These are phyloP conservation scores for Monosporozyma siamensis DNA, from an alignment of 805 yeast species.

Conservation along the genomic window DNA sequence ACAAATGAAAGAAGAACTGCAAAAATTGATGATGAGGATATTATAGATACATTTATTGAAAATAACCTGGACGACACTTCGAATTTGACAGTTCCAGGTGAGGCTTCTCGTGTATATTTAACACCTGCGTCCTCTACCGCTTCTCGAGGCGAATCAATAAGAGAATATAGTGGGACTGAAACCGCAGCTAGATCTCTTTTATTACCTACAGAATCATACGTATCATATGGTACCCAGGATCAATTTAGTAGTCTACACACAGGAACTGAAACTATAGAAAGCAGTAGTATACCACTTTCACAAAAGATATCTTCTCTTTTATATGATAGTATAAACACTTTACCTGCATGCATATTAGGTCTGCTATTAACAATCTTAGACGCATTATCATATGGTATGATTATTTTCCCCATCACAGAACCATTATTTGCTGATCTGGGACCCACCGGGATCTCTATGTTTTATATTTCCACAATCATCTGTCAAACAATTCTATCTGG, in stretches of 20 bases:
- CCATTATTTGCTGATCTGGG: conserved; percentile 69
- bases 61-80: not conserved
- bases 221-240: not conserved
- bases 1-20: conserved; percentile 4
- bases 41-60: not conserved
- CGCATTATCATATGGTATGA: conserved; percentile 95
- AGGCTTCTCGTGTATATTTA: conserved; percentile 8
- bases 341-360: conserved; percentile 82
- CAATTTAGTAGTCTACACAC: not conserved
- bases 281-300: not conserved
- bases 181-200: not conserved
- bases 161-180: not conserved
- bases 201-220: not conserved
- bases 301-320: conserved; percentile 4
- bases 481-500: conserved; percentile 81
- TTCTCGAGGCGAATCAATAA: not conserved
- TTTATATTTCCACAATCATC: conserved; percentile 82
- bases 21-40: conserved; percentile 2
- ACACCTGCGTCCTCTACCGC: conserved; percentile 13
- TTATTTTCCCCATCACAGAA: conserved; percentile 85
- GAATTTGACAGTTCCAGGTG: conserved; percentile 2
- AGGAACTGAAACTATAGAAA: not conserved
- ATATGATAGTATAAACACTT: conserved; percentile 15
- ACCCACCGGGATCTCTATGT: conserved; percentile 87
- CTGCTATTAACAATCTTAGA: conserved; percentile 78